A percentile compares a stretch with the other conserved stretches of the same genome.
Conservation (phyloP, 2,329 filamentous ascomycete genomes). For the Pestalotiopsis sp. region DNA sequence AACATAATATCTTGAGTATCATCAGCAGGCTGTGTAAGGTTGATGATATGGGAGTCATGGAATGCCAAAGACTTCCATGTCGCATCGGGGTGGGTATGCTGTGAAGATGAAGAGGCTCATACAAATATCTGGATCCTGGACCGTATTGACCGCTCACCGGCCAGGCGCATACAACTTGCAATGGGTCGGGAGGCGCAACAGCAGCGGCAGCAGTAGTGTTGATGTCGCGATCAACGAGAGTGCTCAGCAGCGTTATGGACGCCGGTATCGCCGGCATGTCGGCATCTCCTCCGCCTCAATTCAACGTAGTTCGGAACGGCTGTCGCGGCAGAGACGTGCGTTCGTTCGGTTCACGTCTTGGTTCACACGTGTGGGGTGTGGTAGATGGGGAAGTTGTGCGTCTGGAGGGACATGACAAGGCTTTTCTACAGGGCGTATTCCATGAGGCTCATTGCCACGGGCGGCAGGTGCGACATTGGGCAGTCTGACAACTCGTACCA, state of each 20-base stretch:
- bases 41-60: background rate
- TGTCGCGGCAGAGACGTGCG: background rate
- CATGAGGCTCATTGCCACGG: background rate
- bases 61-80: too few relatives aligned
- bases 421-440: background rate
- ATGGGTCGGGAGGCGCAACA: background rate
- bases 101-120: constrained; percentile 24
- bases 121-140: constrained; percentile 38
- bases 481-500: background rate
- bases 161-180: constrained; percentile 42
- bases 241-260: constrained; percentile 25
- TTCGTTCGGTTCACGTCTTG: background rate
- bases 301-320: background rate
- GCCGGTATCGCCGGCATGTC: constrained; percentile 36
- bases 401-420: background rate
- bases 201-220: constrained; percentile 17
- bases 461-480: background rate
- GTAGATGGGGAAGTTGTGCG: background rate
- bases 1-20: constrained; percentile 2
- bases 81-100: background rate
- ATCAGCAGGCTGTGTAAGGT: background rate
- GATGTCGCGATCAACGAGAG: constrained; percentile 20
- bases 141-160: constrained; percentile 42
- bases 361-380: background rate
- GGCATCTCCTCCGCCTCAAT: background rate